Evolutionary conservation across 106 monocot species (phyloP).

Genomic region (Alisma plantagoaquatica): DNA sequence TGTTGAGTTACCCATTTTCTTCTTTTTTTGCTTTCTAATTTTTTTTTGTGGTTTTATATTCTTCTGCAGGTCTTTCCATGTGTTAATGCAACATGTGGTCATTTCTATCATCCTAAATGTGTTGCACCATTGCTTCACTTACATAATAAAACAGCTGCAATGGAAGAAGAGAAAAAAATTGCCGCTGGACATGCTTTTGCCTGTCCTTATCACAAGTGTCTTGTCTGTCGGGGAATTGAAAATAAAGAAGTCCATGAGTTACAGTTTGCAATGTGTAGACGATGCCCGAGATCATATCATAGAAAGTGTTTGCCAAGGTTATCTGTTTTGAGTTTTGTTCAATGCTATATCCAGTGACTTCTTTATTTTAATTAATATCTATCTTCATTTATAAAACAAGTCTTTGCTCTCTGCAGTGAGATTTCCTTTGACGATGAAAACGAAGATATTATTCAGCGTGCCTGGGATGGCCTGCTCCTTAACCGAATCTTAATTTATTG

Average conservation of each 20-base stretch:
- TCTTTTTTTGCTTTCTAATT: not conserved
- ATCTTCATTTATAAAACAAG: no score
- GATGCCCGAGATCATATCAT: slow-evolving; percentile 90
- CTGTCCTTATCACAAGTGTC: slow-evolving; percentile 81
- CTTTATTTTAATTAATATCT: no score
- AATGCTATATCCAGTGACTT: no score
- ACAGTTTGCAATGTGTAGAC: slow-evolving; percentile 91
- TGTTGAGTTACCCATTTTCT: no score
- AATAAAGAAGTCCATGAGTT: slow-evolving; percentile 44
- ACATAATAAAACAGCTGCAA: slow-evolving; percentile 34
- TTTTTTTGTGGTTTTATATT: not conserved
- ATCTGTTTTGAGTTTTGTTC: no score
- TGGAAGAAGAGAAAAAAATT: slow-evolving; percentile 45
- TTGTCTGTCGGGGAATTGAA: slow-evolving; percentile 64
- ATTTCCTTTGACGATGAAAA: slow-evolving; percentile 50
- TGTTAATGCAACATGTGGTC: slow-evolving; percentile 83
- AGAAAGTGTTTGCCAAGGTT: slow-evolving; percentile 94
- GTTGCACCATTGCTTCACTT: slow-evolving; percentile 46
- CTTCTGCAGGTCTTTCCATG: slow-evolving; percentile 58
- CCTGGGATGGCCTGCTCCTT: slow-evolving; percentile 75
- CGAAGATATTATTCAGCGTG: slow-evolving; percentile 36
- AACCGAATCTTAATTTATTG: slow-evolving; percentile 84
- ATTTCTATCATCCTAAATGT: slow-evolving; percentile 91
- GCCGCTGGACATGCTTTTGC: slow-evolving; percentile 51
- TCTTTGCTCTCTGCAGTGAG: slow-evolving; percentile 27